Evolutionary conservation across 2,329 filamentous ascomycete genomes (phyloP).

Genomic region (Fusarium sacchari): DNA sequence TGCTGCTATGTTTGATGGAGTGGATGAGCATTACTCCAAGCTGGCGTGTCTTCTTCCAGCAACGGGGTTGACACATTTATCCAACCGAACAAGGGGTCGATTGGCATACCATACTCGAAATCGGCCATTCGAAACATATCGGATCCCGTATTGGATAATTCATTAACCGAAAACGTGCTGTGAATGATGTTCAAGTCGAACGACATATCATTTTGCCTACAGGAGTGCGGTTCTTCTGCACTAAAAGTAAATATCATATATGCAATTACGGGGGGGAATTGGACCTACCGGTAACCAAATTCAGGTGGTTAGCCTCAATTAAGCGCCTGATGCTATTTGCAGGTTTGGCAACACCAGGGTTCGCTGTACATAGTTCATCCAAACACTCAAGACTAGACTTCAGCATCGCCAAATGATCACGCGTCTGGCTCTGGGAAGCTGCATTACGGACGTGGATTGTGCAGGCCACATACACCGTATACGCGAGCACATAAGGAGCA

Average conservation of each 20-base stretch:
- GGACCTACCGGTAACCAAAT: not conserved
- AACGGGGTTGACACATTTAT: no score
- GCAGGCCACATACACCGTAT: conserved; percentile 7
- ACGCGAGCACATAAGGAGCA: conserved; percentile 11
- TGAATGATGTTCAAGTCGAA: no score
- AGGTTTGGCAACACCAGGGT: conserved; percentile 3
- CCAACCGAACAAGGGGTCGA: no score
- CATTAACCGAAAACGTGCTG: no score
- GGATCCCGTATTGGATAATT: no score
- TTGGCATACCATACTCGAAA: no score
- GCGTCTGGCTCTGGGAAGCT: not conserved
- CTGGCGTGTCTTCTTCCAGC: no score
- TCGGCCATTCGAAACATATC: no score
- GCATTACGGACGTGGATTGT: conserved; percentile 13
- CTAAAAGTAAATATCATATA: not conserved
- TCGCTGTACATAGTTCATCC: conserved; percentile 1
- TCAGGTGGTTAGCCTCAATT: not conserved
- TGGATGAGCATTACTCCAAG: no score
- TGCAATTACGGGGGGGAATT: no score
- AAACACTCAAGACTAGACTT: not conserved
- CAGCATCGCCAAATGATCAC: not conserved
- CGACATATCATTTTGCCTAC: no score
- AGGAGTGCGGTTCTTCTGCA: not conserved
- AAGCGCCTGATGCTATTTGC: not conserved
- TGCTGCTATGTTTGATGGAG: no score